A percentile compares a stretch with the other conserved stretches of the same genome.
phyloP scores from a whole-genome alignment of 129 eudicot genomes.

The Flaveria trinervia region DNA sequence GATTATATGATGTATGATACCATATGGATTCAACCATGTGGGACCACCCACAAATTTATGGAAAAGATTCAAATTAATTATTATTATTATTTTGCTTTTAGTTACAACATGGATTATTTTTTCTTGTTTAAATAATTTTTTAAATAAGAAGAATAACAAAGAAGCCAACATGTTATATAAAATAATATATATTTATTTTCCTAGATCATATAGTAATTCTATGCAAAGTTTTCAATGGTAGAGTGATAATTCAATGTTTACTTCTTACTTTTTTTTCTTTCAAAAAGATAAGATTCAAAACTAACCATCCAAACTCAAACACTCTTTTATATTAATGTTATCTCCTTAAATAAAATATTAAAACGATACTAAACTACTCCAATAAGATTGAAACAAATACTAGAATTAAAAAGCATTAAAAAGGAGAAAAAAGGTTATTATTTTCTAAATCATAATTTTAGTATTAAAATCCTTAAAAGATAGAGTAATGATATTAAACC shows the following conservation, averaged over 20 bases:
- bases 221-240: not conserved
- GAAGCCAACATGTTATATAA: not conserved
- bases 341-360: too few relatives aligned
- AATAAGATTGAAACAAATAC: too few relatives aligned
- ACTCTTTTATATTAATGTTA: too few relatives aligned
- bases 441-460: too few relatives aligned
- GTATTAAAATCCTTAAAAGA: too few relatives aligned
- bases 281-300: not conserved
- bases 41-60: not conserved
- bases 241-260: not conserved
- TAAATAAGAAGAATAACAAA: not conserved
- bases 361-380: too few relatives aligned
- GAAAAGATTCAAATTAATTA: not conserved
- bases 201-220: not conserved
- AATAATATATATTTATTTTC: not conserved
- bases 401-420: too few relatives aligned
- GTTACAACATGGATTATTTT: not conserved
- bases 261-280: not conserved
- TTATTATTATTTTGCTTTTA: not conserved
- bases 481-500: too few relatives aligned
- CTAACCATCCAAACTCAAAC: not conserved
- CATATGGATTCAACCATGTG: conserved; percentile 1
- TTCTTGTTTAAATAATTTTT: not conserved
- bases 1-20: conserved; percentile 19
- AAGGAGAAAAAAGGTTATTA: too few relatives aligned